These are phyloP conservation scores for Talaromyces proteolyticus DNA, from an alignment of 495 filamentous ascomycete species.

Conservation along the genomic window DNA sequence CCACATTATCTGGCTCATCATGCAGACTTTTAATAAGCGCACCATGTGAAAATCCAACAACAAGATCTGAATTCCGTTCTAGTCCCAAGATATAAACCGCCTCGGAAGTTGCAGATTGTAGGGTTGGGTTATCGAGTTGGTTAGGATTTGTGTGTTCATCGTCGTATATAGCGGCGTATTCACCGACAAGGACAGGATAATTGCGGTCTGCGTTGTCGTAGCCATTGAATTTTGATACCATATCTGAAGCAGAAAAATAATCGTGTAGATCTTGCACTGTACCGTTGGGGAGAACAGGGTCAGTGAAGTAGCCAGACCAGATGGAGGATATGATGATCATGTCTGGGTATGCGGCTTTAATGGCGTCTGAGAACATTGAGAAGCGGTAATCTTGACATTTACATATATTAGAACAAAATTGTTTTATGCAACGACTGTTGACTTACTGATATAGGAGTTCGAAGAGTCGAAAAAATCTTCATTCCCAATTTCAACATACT, in stretches of 20 bases:
- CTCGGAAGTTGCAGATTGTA: neutral
- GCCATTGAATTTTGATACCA: neutral
- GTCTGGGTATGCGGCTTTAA: conserved; percentile 40
- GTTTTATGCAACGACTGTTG: neutral
- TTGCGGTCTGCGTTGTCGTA: neutral
- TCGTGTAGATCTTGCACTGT: neutral
- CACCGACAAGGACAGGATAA: neutral
- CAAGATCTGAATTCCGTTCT: neutral
- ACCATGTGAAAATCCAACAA: neutral
- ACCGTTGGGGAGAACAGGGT: neutral
- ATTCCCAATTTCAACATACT: conserved; percentile 49
- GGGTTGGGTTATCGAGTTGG: neutral
- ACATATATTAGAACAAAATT: neutral
- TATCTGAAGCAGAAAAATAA: neutral
- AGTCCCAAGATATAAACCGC: neutral
- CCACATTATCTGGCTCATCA: neutral
- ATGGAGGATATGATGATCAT: conserved; percentile 18
- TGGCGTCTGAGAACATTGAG: conserved; percentile 37
- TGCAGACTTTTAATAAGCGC: neutral
- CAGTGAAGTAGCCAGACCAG: neutral
- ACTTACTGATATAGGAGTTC: conserved; percentile 11
- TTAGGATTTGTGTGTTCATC: neutral
- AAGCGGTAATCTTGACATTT: conserved; percentile 30
- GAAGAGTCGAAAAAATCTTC: conserved; percentile 41
- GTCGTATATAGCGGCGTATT: neutral